Percentiles rank a stretch among this genome's conserved stretches.
Conservation (phyloP, 306 rosid genomes). For the Parietaria judaica region DNA sequence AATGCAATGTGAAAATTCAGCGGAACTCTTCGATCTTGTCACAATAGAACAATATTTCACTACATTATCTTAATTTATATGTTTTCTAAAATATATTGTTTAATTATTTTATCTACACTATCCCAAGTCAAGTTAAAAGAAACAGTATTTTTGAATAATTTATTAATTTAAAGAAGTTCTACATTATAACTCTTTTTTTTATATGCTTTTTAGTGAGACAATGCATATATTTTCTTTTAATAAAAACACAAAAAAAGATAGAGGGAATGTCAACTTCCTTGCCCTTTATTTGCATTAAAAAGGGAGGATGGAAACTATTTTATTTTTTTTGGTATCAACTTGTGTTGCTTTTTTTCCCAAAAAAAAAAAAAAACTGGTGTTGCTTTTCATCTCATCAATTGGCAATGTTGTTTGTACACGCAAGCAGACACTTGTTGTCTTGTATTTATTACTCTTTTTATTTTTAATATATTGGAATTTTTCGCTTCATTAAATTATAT, state of each 20-base stretch:
- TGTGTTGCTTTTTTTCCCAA: background rate
- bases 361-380: too few relatives aligned
- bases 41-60: too few relatives aligned
- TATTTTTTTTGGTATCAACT: background rate
- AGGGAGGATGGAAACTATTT: background rate
- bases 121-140: too few relatives aligned
- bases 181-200: too few relatives aligned
- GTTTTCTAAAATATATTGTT: too few relatives aligned
- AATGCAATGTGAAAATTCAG: too few relatives aligned
- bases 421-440: background rate
- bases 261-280: conserved; percentile 2
- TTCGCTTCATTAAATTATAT: background rate
- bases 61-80: too few relatives aligned
- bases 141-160: too few relatives aligned
- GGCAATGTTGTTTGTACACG: background rate
- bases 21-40: too few relatives aligned
- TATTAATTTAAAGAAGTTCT: too few relatives aligned
- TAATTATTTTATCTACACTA: too few relatives aligned
- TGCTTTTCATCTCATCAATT: background rate
- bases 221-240: background rate
- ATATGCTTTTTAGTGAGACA: too few relatives aligned
- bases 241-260: background rate
- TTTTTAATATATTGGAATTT: background rate
- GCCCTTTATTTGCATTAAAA: background rate
- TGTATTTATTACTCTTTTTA: background rate